These are phyloP conservation scores for Ogataea paraovalis DNA, from an alignment of 805 yeast genomes.

Conservation along the genomic window DNA sequence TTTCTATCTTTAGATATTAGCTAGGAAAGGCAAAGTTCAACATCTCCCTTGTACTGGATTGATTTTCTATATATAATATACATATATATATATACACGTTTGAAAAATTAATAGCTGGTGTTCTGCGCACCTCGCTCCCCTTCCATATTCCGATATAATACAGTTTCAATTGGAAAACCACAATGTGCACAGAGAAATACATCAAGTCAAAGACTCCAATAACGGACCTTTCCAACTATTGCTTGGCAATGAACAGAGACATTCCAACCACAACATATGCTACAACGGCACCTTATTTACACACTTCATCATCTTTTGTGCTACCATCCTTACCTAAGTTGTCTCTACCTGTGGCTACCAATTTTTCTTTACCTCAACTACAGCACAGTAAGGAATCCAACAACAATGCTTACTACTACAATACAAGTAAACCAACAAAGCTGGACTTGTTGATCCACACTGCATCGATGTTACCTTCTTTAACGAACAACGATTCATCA, in stretches of 20 bases:
- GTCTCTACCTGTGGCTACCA: slow-evolving; percentile 4
- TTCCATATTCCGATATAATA: neutral
- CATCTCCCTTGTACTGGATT: neutral
- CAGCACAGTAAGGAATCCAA: neutral
- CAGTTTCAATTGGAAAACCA: neutral
- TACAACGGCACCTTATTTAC: slow-evolving; percentile 11
- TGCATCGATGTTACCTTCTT: slow-evolving; percentile 21
- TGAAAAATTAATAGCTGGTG: neutral
- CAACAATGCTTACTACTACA: slow-evolving; percentile 2
- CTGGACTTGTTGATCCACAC: slow-evolving; percentile 30
- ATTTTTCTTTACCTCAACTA: neutral
- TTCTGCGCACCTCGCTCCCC: neutral
- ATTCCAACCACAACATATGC: slow-evolving; percentile 24
- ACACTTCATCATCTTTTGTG: slow-evolving; percentile 6
- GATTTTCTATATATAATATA: neutral
- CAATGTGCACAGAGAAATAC: slow-evolving; percentile 27
- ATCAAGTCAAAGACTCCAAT: slow-evolving; percentile 24
- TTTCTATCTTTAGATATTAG: neutral
- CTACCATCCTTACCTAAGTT: slow-evolving; percentile 13
- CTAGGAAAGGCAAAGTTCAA: neutral
- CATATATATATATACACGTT: neutral
- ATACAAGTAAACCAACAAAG: slow-evolving; percentile 17
- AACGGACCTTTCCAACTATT: slow-evolving; percentile 30
- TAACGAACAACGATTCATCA: neutral
- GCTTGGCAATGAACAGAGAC: slow-evolving; percentile 25